Evolutionary conservation across 2,329 filamentous ascomycete species (phyloP).

Genomic region (Pleomassaria siparia): DNA sequence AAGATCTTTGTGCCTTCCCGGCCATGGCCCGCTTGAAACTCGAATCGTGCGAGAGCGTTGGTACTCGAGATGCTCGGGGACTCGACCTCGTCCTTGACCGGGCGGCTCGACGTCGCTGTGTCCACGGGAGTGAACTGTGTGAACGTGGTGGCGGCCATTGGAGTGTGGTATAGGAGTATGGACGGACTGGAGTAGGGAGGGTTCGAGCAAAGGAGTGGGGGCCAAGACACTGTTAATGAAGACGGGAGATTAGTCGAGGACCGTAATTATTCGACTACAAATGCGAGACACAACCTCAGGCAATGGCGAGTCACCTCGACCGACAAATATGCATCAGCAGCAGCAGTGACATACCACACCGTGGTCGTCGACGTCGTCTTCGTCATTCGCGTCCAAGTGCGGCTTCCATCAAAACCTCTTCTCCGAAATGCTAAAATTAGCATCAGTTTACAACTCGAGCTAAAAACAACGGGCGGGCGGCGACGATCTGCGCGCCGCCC

Average conservation of each 20-base stretch:
- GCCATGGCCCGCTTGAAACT: slow-evolving; percentile 75
- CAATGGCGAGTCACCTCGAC: slow-evolving; percentile 7
- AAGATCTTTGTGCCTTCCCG: slow-evolving; percentile 88
- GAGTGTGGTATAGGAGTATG: slow-evolving; percentile 21
- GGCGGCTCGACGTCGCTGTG: slow-evolving; percentile 34
- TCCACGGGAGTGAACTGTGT: slow-evolving; percentile 47
- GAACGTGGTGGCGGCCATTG: slow-evolving; percentile 32
- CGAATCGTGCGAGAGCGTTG: slow-evolving; percentile 77
- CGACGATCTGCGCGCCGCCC: no score
- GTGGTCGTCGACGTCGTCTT: slow-evolving; percentile 8
- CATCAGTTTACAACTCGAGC: background rate
- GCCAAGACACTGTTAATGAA: slow-evolving; percentile 35
- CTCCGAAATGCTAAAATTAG: slow-evolving; percentile 10
- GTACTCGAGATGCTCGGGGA: slow-evolving; percentile 52
- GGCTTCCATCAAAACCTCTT: background rate
- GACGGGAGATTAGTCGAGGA: slow-evolving; percentile 35
- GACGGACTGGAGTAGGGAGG: slow-evolving; percentile 19
- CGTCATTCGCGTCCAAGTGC: slow-evolving; percentile 2
- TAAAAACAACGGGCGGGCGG: slow-evolving; percentile 1
- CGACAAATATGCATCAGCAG: background rate
- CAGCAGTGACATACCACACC: background rate
- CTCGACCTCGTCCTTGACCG: slow-evolving; percentile 45
- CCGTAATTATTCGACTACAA: slow-evolving; percentile 28
- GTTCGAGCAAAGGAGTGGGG: slow-evolving; percentile 36
- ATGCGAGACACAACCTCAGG: slow-evolving; percentile 28